Conservation (phyloP, 768 basidiomycete genomes). For the Rhizopogon roseolus region DNA sequence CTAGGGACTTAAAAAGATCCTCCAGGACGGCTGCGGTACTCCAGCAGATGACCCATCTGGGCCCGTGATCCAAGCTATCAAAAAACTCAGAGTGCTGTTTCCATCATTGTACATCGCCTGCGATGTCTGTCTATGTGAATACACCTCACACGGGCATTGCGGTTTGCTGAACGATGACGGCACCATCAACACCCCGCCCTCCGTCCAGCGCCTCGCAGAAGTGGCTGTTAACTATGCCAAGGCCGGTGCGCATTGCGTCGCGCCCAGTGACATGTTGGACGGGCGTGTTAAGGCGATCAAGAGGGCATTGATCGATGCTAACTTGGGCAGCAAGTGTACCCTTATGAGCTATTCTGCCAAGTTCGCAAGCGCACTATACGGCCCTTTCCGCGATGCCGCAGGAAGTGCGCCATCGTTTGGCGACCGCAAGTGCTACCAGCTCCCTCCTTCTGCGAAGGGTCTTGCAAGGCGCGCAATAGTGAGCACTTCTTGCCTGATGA, state of each 20-base stretch:
- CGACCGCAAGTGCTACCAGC: constrained; percentile 96
- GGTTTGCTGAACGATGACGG: constrained; percentile 73
- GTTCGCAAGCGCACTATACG: constrained; percentile 92
- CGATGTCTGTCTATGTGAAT: constrained; percentile 99
- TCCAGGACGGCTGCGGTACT: constrained; percentile 74
- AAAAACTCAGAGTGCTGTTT: constrained; percentile 69
- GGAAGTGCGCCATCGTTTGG: constrained; percentile 94
- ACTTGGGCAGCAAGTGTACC: constrained; percentile 82
- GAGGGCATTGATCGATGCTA: constrained; percentile 72
- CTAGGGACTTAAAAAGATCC: background rate
- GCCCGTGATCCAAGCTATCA: constrained; percentile 92
- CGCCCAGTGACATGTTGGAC: constrained; percentile 99
- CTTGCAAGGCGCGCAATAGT: constrained; percentile 93
- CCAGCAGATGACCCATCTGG: constrained; percentile 88
- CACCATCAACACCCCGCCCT: constrained; percentile 71
- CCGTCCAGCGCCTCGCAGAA: constrained; percentile 84
- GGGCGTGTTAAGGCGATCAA: constrained; percentile 91
- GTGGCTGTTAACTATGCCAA: constrained; percentile 89
- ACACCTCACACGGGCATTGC: constrained; percentile 97
- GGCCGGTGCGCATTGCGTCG: constrained; percentile 97
- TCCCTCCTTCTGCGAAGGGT: constrained; percentile 84
- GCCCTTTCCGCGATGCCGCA: constrained; percentile 99
- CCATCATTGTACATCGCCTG: constrained; percentile 85
- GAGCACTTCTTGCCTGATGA: constrained; percentile 24
- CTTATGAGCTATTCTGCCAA: constrained; percentile 98